Base-by-base conservation (phyloP, 2,329 filamentous ascomycete genomes). In the Curvularia hawaiiensis region DNA sequence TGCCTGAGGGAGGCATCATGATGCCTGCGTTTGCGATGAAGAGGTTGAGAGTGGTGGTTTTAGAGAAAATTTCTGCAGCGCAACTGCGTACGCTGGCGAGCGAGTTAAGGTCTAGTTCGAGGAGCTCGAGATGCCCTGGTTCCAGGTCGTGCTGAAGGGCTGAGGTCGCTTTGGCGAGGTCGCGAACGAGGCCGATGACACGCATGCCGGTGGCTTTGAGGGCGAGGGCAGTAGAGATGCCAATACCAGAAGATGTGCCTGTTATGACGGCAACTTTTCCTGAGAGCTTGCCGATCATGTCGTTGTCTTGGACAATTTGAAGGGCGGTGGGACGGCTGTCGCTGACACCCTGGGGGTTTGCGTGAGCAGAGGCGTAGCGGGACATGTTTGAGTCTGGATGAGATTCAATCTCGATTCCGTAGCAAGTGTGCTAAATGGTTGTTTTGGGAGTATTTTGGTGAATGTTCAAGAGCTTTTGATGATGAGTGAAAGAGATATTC, bases 241-340 rank as follows among this genome's bases (percentile, higher is more conserved):
- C 33, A 18, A 33, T 35, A 9, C 30, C 45, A n/a, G 41, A 28
- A 3, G 41, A 28, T 26, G 24, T 28, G 12, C 41, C 24, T 16
- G 41, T 45, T 7, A 45, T 14, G 4, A 47, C 45, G n/a, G 28
- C 28, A 10, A 47, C n/a, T 35, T 47, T 31, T 11, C 30, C n/a
- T 26, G 28, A 14, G 7, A 47, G 45, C 10, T 31, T 24, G 11
- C 28, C 28, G 11, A 12, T 10, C 3, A 14, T 14, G 3, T 16
- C n/a, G 26, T 47, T 31, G 28, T 47, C 28, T 18, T 47, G 7
- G 30, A 47, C n/a, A n/a, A 47, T 47, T 31, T 47, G 45, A n/a
- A 24, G 20, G 8, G 46, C n/a, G 11, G 44, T 45, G 24, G 43
- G 43, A 18, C 24, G 43, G 26, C 12, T n/a, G 24, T 45, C 24